These are phyloP conservation scores for Polygonum aviculare DNA, from an alignment of 148 eudicot species.

Conservation along the genomic window DNA sequence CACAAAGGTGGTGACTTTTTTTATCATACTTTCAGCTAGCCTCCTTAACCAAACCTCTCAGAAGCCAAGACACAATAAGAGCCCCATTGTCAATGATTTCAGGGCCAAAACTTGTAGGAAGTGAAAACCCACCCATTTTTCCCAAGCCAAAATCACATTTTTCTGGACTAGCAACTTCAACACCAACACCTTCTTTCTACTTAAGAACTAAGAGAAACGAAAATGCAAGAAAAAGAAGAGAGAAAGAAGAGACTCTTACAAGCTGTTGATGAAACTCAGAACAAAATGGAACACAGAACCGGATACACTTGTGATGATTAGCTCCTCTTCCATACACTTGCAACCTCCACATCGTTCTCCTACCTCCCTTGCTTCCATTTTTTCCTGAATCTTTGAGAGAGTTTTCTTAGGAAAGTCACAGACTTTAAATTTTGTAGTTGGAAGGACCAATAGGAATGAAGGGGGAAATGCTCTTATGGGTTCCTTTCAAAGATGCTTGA, in stretches of 20 bases:
- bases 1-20: too few species aligned
- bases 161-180: too few species aligned
- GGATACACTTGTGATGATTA: conserved; percentile 15
- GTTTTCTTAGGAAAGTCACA: background rate
- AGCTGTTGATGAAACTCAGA: conserved; percentile 11
- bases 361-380: background rate
- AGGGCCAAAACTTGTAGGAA: background rate
- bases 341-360: background rate
- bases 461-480: too few species aligned
- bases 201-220: too few species aligned
- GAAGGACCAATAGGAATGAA: too few species aligned
- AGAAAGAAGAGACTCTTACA: conserved; percentile 1
- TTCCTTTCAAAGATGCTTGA: too few species aligned
- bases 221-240: too few species aligned
- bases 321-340: conserved; percentile 10
- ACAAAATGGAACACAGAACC: conserved; percentile 14
- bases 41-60: too few species aligned
- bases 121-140: too few species aligned
- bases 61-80: background rate
- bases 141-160: too few species aligned
- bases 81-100: background rate
- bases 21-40: too few species aligned
- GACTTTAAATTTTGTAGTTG: background rate
- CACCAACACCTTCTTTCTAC: too few species aligned
- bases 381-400: background rate